These are phyloP conservation scores for Fomitopsis pulvina DNA, from an alignment of 768 basidiomycete genomes.

Conservation along the genomic window DNA sequence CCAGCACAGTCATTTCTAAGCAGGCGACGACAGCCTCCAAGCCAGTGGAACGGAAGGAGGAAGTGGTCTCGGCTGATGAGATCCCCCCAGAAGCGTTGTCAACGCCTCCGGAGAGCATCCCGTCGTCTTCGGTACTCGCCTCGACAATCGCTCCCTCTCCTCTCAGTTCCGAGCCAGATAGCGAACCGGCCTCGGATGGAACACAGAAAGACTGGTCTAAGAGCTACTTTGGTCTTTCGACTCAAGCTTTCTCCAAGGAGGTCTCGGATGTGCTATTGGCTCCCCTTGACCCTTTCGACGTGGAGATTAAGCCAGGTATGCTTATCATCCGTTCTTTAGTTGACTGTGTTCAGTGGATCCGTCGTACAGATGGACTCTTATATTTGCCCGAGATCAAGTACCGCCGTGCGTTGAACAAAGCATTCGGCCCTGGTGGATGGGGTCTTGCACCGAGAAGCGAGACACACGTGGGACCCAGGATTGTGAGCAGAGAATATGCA, in stretches of 20 bases:
- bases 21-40: conserved; percentile 19
- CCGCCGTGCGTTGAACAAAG: conserved; percentile 82
- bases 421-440: conserved; percentile 97
- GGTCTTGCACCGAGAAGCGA: conserved; percentile 91
- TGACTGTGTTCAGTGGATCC: not conserved
- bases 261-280: conserved; percentile 65
- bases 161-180: conserved; percentile 4
- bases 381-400: conserved; percentile 99
- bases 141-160: not conserved
- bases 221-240: conserved; percentile 77
- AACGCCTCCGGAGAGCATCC: conserved; percentile 10
- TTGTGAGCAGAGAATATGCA: conserved; percentile 92
- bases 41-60: conserved; percentile 13
- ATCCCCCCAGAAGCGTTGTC: conserved; percentile 9
- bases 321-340: not conserved
- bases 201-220: conserved; percentile 78
- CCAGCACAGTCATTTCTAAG: conserved; percentile 24
- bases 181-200: conserved; percentile 8
- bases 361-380: conserved; percentile 72
- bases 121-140: conserved; percentile 10
- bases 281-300: conserved; percentile 67
- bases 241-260: conserved; percentile 72
- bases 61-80: conserved; percentile 8
- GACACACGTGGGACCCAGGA: conserved; percentile 80
- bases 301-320: conserved; percentile 83